Evolutionary conservation across 2,329 filamentous ascomycete species (phyloP), one percentile per base, ranked within the genome.

Genomic region (Diatrype stigma): DNA sequence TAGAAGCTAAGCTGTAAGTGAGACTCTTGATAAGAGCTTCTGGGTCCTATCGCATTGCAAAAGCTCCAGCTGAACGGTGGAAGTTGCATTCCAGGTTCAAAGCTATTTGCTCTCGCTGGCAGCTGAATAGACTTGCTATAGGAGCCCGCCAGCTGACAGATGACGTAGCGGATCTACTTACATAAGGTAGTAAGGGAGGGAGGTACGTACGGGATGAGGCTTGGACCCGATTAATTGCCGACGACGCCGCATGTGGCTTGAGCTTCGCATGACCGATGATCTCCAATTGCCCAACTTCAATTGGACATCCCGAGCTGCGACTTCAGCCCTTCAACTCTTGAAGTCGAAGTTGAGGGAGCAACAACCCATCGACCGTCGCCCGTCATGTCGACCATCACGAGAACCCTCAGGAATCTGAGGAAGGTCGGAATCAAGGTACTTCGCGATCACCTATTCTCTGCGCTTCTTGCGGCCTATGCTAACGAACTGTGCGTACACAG

Each of bases 381-480:
- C 66, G 71, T 70, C 70, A 99, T 99, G 94, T 97, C 94, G 78
- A 96, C 90, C 54, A 77, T 96, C 64, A 73, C 85, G 60, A 87
- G 94, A 74, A 96, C 93, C 23, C 73, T 96, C 67, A 81, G 85
- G 72, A 96, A 96, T 72, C 70, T 96, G 68, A 86, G 90, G 78
- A 86, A 84, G 75, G 84, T 96, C 69, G 94, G 94, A 50, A 67
- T 96, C 67, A 96, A 92, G 86, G 91, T 91, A 73, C 58, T 73
- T 54, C 6, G 10, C 5, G 26, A 30, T 6, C 26, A 30, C 6
- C 5, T 6, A 30, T 30, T 6, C 26, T 10, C 26, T 6, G 5
- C 5, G 10, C 26, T 5, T 30, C 26, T 17, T 8, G 10, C 42
- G n/a, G 37, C 60, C 30, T 42, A 53, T 51, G 61, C 63, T 82